Conservation (phyloP, 305 asterid genomes). For the Plantago lanceolata region DNA sequence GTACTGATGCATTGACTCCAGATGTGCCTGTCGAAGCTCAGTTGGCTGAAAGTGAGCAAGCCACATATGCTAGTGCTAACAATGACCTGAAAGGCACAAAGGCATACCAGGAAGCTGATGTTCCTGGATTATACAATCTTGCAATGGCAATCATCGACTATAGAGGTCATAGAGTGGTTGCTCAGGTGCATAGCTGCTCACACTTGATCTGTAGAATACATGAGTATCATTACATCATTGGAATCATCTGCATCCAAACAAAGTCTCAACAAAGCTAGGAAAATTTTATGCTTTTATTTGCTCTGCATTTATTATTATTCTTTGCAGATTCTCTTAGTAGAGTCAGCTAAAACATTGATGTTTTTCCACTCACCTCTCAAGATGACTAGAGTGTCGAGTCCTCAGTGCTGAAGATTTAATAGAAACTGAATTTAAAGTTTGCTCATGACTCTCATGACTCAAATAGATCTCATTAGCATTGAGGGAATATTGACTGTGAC, state of each 20-base stretch:
- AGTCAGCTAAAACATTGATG: not conserved
- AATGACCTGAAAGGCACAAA: constrained; percentile 95
- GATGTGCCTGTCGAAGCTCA: constrained; percentile 56
- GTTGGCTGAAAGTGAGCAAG: constrained; percentile 95
- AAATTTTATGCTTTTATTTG: constrained; percentile 7
- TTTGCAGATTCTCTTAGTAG: not conserved
- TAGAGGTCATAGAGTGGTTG: constrained; percentile 94
- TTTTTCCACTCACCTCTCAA: not conserved
- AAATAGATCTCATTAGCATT: not conserved
- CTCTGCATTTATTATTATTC: not conserved
- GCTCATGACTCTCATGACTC: not conserved
- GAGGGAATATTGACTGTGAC: not conserved
- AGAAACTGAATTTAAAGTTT: not conserved
- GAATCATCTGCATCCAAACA: constrained; percentile 10
- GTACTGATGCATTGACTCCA: constrained; percentile 30
- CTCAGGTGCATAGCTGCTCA: constrained; percentile 57
- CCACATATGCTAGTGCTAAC: constrained; percentile 95
- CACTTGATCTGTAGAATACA: constrained; percentile 1
- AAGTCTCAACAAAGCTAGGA: constrained; percentile 5
- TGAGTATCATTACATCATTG: constrained; percentile 4
- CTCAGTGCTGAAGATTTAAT: not conserved
- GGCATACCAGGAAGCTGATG: constrained; percentile 95
- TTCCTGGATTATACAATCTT: constrained; percentile 86
- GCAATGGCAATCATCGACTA: constrained; percentile 97
- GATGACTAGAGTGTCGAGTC: too few relatives aligned